These are phyloP conservation scores for Lichina pygmaea DNA, from an alignment of 495 filamentous ascomycete genomes.

Conservation along the genomic window DNA sequence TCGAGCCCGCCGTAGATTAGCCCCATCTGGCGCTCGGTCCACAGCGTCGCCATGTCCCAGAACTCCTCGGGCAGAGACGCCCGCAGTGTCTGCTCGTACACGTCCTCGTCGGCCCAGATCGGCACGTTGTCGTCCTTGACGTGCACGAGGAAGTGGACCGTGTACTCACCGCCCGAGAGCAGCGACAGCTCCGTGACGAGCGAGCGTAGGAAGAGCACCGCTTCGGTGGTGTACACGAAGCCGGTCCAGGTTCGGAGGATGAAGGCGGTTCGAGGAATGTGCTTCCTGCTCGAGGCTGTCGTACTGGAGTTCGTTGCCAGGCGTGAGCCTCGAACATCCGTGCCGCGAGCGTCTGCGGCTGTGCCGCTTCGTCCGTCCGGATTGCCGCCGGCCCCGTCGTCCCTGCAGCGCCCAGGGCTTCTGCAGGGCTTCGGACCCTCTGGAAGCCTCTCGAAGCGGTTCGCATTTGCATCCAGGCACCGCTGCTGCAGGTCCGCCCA, in stretches of 20 bases:
- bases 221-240: slow-evolving; percentile 20
- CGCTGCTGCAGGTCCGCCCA: slow-evolving; percentile 52
- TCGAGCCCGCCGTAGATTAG: slow-evolving; percentile 61
- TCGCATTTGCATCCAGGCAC: slow-evolving; percentile 41
- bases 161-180: slow-evolving; percentile 34
- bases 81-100: slow-evolving; percentile 34
- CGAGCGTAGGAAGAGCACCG: slow-evolving; percentile 20
- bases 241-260: slow-evolving; percentile 37
- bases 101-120: slow-evolving; percentile 37
- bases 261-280: slow-evolving; percentile 28
- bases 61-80: slow-evolving; percentile 66
- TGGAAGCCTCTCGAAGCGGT: slow-evolving; percentile 25
- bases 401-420: slow-evolving; percentile 6
- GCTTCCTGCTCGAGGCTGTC: slow-evolving; percentile 6
- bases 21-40: slow-evolving; percentile 79
- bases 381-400: not conserved
- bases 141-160: slow-evolving; percentile 35
- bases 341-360: not conserved
- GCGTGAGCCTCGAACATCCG: not conserved
- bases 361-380: not conserved
- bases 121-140: slow-evolving; percentile 35
- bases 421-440: slow-evolving; percentile 17
- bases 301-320: not conserved
- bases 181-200: slow-evolving; percentile 35
- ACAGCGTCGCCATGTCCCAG: slow-evolving; percentile 62